These are phyloP conservation scores for Syncephalis plumigaleata DNA, from an alignment of 371 early-diverging fungal species.

Conservation along the genomic window DNA sequence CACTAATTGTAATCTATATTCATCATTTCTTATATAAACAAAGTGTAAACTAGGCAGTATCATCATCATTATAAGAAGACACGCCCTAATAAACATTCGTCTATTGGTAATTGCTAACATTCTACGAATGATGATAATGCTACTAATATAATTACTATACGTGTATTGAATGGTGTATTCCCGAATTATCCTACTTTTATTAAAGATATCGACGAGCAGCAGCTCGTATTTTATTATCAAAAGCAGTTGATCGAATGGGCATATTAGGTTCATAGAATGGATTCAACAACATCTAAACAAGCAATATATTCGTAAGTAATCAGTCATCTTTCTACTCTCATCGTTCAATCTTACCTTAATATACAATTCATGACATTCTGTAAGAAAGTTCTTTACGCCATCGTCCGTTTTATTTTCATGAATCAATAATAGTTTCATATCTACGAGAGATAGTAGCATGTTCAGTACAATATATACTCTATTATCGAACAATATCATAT, in stretches of 20 bases:
- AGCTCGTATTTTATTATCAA: slow-evolving; percentile 61
- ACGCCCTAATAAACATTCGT: too few relatives aligned
- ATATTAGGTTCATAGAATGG: slow-evolving; percentile 78
- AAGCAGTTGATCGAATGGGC: slow-evolving; percentile 58
- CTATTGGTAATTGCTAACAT: too few relatives aligned
- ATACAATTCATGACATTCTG: slow-evolving; percentile 79
- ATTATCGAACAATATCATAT: neutral
- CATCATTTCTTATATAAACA: too few relatives aligned
- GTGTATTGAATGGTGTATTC: too few relatives aligned
- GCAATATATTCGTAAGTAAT: too few relatives aligned
- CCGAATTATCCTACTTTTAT: slow-evolving; percentile 6
- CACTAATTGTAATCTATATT: too few relatives aligned
- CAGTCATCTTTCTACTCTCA: too few relatives aligned
- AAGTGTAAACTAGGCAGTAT: too few relatives aligned
- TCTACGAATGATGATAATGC: too few relatives aligned
- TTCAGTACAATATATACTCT: neutral
- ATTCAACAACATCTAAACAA: slow-evolving; percentile 58
- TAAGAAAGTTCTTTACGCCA: slow-evolving; percentile 75
- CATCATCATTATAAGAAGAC: too few relatives aligned
- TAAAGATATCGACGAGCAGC: slow-evolving; percentile 65
- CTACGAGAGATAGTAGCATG: slow-evolving; percentile 18
- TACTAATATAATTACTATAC: too few relatives aligned
- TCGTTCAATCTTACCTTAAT: slow-evolving; percentile 77
- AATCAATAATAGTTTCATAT: slow-evolving; percentile 75
- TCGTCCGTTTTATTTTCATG: slow-evolving; percentile 81